Conservation (phyloP, 495 filamentous ascomycete genomes). For the Bryoglossum gracile region DNA sequence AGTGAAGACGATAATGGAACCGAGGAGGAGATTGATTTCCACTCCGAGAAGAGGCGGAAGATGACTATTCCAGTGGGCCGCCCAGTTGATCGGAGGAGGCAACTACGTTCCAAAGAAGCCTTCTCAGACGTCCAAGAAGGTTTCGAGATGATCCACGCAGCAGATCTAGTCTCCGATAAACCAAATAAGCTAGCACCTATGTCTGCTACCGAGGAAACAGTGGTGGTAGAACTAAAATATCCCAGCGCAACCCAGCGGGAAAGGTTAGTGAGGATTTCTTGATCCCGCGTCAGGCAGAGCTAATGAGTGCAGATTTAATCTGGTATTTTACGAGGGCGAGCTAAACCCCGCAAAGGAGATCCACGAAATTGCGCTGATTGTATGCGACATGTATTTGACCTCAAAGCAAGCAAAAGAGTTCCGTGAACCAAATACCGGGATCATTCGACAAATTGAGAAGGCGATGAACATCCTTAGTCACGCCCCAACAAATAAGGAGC, state of each 20-base stretch:
- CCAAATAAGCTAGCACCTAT: constrained; percentile 43
- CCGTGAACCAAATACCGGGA: constrained; percentile 63
- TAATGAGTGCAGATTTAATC: constrained; percentile 55
- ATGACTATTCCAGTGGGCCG: too few species aligned
- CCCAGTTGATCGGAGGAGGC: constrained; percentile 45
- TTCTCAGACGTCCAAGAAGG: constrained; percentile 47
- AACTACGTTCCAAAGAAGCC: constrained; percentile 52
- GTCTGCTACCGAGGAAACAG: constrained; percentile 37
- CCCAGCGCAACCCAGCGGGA: constrained; percentile 63
- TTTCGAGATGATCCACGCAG: constrained; percentile 55
- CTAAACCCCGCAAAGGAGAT: constrained; percentile 87
- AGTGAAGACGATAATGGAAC: constrained; percentile 24
- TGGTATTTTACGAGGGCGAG: constrained; percentile 69
- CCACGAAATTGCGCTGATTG: constrained; percentile 63
- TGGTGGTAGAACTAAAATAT: constrained; percentile 55
- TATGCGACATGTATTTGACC: constrained; percentile 68
- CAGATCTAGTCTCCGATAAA: constrained; percentile 51
- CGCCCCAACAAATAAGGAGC: neutral
- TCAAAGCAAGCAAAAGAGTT: constrained; percentile 56
- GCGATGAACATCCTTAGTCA: constrained; percentile 35
- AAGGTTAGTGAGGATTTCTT: constrained; percentile 39
- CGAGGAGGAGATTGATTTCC: constrained; percentile 21
- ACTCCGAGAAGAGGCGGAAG: constrained; percentile 28
- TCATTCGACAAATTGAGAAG: constrained; percentile 63
- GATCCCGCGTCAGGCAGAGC: constrained; percentile 16